phyloP scores from a whole-genome alignment of 345 rosid species.

The Carallia brachiata region DNA sequence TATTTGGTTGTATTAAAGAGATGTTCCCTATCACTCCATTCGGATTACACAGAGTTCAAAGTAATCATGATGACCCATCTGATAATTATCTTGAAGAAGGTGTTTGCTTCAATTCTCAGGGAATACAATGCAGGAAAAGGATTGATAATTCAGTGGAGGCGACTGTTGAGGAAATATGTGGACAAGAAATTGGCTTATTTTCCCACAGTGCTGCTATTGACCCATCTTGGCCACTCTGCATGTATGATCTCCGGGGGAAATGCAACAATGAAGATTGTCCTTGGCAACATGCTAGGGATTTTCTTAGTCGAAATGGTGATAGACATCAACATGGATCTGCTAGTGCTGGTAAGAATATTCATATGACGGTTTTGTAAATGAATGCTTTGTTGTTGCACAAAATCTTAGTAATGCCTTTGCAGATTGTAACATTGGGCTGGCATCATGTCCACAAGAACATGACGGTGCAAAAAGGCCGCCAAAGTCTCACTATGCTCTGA shows the following conservation, averaged over 20 bases:
- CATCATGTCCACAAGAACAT: conserved; percentile 27
- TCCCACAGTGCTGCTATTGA: conserved; percentile 52
- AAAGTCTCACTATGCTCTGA: conserved; percentile 28
- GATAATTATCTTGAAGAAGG: conserved; percentile 15
- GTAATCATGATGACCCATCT: conserved; percentile 21
- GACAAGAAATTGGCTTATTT: conserved; percentile 46
- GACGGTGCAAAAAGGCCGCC: conserved; percentile 30
- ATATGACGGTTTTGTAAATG: conserved; percentile 7
- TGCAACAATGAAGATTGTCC: conserved; percentile 93
- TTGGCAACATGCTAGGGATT: conserved; percentile 82
- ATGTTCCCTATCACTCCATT: conserved; percentile 22
- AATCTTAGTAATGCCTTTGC: conserved; percentile 31
- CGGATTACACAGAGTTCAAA: conserved; percentile 26
- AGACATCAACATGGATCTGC: conserved; percentile 37
- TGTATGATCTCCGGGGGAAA: conserved; percentile 93
- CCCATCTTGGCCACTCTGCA: conserved; percentile 83
- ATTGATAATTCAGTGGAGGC: conserved; percentile 28
- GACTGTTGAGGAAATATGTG: conserved; percentile 22
- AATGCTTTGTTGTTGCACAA: conserved; percentile 12
- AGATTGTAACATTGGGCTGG: conserved; percentile 47
- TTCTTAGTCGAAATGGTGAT: conserved; percentile 34
- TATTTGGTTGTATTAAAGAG: conserved; percentile 51
- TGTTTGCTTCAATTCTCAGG: conserved; percentile 31
- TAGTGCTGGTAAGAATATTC: conserved; percentile 36
- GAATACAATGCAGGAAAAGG: conserved; percentile 24